These are phyloP conservation scores for Exophiala oligosperma DNA, from an alignment of 2,329 filamentous ascomycete species.

Conservation along the genomic window DNA sequence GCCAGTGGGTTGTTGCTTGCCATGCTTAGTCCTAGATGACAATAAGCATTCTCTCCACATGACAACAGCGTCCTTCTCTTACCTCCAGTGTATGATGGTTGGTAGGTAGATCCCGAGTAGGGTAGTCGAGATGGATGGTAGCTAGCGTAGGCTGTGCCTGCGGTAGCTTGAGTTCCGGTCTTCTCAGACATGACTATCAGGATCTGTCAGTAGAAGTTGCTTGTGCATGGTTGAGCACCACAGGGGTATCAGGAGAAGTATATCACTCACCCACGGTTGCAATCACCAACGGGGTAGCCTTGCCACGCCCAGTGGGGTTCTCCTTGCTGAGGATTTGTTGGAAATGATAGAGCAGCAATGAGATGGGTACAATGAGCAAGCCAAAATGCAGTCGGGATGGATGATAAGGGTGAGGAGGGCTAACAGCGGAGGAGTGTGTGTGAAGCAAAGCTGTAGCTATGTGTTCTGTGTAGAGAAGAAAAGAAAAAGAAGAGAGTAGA, in stretches of 20 bases:
- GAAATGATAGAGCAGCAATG: slow-evolving; percentile 27
- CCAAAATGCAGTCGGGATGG: slow-evolving; percentile 31
- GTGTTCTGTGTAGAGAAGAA: slow-evolving; percentile 18
- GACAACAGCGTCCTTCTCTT: slow-evolving; percentile 10
- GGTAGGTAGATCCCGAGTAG: slow-evolving; percentile 19
- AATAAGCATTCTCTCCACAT: neutral
- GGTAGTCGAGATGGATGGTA: slow-evolving; percentile 24
- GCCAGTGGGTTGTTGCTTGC: slow-evolving; percentile 20
- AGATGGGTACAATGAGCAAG: slow-evolving; percentile 30
- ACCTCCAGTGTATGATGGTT: slow-evolving; percentile 21
- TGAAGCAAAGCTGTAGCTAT: slow-evolving; percentile 29
- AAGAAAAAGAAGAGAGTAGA: slow-evolving; percentile 17
- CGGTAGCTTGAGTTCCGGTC: slow-evolving; percentile 15
- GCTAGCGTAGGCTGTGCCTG: slow-evolving; percentile 18
- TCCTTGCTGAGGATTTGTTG: slow-evolving; percentile 15
- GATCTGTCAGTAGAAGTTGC: neutral
- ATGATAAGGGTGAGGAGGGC: slow-evolving; percentile 28
- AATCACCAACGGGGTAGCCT: slow-evolving; percentile 6
- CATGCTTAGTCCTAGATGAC: slow-evolving; percentile 18
- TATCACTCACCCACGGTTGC: slow-evolving; percentile 9
- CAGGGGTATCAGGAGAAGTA: no score
- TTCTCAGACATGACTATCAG: slow-evolving; percentile 24
- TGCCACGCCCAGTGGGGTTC: slow-evolving; percentile 3
- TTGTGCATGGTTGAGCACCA: no score
- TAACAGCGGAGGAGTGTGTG: slow-evolving; percentile 25